phyloP scores from a whole-genome alignment of 2,329 filamentous ascomycete species.

The Trichoderma atroviride region DNA sequence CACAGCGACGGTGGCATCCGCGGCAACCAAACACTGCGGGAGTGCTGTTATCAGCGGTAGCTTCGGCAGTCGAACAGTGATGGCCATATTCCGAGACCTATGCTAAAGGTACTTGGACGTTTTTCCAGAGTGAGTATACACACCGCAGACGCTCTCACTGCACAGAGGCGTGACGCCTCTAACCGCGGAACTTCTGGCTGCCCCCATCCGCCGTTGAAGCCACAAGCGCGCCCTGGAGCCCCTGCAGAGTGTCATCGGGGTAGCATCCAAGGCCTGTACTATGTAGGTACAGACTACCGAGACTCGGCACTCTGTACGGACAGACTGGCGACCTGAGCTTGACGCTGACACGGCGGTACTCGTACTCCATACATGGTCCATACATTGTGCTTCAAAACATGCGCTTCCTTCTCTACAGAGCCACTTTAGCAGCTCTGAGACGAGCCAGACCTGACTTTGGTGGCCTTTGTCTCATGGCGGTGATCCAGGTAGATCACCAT shows the following conservation, averaged over 20 bases:
- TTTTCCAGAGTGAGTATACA: background rate
- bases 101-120: background rate
- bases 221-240: background rate
- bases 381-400: background rate
- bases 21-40: background rate
- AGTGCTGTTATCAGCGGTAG: background rate
- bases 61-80: background rate
- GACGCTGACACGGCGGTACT: background rate
- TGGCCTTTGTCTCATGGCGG: background rate
- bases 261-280: background rate
- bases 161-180: background rate
- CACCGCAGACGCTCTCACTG: background rate
- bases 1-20: background rate
- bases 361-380: background rate
- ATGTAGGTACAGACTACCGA: background rate
- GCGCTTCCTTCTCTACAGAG: background rate
- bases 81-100: background rate
- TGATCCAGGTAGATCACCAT: background rate
- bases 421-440: background rate
- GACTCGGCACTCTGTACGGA: background rate
- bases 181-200: background rate
- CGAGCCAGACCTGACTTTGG: background rate
- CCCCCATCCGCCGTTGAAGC: background rate
- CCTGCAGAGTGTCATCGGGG: background rate
- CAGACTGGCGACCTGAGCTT: background rate